Base-by-base conservation (phyloP, 2,329 filamentous ascomycete species). In the Blumeriella jaapii region DNA sequence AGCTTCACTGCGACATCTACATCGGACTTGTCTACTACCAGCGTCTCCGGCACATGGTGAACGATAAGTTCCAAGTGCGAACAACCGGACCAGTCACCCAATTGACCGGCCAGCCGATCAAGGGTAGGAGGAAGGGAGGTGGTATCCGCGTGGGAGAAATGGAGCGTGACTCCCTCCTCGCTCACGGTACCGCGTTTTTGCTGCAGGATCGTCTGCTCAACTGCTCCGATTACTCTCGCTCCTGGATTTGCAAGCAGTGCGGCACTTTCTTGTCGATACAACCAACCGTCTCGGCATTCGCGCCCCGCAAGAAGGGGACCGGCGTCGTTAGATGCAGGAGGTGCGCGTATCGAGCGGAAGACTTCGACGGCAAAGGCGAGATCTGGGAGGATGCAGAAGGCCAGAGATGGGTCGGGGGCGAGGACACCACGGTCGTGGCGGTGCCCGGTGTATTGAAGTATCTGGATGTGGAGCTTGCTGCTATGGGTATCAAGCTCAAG, bases 61-160 rank as follows among this genome's bases (percentile, higher is more conserved):
- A 95, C 71, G 91, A 98, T 62, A 98, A 98, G 63, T 98, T 83
- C 69, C 91, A 98, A 61, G 91, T 96, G 37, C 78, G 91, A 60
- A 96, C 91, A 2, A 96, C 91, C 0, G 91, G 91, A 36, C 87
- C 87, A 1, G 81, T 95, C 27, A 91, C 91, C 36, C 74, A 80
- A 15, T 75, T 91, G 11, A 96, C 89, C 0, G 87, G 89, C 19
- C 91, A 98, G 58, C 91, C 91, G 25, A 91, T 98, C 68, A 95
- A 96, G 67, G 91, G 91, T 46, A 72, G 91, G 58, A 91, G 93
- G 58, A 84, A 89, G 61, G 91, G 89, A 55, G 91, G 91, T 64
- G 91, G 91, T 78, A 95, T 98, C 57, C 86, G 91, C 68, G 89
- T 98, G 18, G 91, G 91, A 61, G 91, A 98, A 62, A 98, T 98